phyloP scores from a whole-genome alignment of 768 basidiomycete species.

The Pleurotus platypus region DNA sequence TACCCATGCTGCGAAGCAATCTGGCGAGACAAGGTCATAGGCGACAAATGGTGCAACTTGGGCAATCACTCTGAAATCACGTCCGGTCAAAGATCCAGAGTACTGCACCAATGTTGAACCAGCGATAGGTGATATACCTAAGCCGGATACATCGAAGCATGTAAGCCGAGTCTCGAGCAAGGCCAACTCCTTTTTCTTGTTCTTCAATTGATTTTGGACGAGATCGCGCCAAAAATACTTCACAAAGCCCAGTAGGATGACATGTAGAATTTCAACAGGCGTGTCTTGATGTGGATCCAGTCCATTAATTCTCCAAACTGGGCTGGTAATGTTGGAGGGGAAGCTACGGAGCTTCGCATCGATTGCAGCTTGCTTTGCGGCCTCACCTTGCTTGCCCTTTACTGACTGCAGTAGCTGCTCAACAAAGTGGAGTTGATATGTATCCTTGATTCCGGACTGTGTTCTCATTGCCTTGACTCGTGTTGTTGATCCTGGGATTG shows the following conservation, averaged over 20 bases:
- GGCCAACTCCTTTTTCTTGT: constrained; percentile 18
- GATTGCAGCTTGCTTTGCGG: constrained; percentile 15
- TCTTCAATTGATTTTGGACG: constrained; percentile 18
- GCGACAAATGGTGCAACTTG: constrained; percentile 35
- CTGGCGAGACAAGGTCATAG: constrained; percentile 27
- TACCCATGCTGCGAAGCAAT: constrained; percentile 27
- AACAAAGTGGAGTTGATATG: constrained; percentile 22
- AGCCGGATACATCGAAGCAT: constrained; percentile 27
- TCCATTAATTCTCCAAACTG: constrained; percentile 29
- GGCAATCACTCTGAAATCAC: constrained; percentile 26
- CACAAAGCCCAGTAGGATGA: constrained; percentile 30
- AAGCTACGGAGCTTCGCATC: constrained; percentile 9
- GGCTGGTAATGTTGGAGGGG: constrained; percentile 24
- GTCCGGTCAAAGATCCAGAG: constrained; percentile 31
- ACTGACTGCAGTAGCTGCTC: constrained; percentile 17
- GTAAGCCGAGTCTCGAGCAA: constrained; percentile 22
- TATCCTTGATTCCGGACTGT: constrained; percentile 29
- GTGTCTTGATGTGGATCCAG: constrained; percentile 31
- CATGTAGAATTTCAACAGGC: constrained; percentile 35
- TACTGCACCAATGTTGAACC: constrained; percentile 33
- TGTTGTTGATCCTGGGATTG: constrained; percentile 13
- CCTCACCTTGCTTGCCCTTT: constrained; percentile 8
- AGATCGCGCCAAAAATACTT: constrained; percentile 47
- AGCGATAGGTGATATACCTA: constrained; percentile 24
- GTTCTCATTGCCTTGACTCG: constrained; percentile 18